Evolutionary conservation across 768 basidiomycete species (phyloP), one percentile per base, ranked within the genome.

Genomic region (Mycena indigotica): DNA sequence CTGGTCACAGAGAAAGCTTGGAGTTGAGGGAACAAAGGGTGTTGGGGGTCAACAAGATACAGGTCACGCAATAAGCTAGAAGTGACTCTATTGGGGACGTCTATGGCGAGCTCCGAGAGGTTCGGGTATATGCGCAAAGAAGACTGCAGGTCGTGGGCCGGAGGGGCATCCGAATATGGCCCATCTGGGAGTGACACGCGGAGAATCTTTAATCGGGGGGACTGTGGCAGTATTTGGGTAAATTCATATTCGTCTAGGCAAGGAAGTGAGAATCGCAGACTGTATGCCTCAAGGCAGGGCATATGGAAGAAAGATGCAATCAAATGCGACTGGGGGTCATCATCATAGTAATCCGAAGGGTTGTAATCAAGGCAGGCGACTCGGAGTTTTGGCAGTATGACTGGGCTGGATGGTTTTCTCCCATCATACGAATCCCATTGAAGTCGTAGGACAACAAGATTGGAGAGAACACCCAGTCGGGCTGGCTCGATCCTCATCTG

Each of bases 251-350:
- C n/a, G n/a, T n/a, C n/a, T n/a, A n/a, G n/a, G n/a, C n/a, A n/a
- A n/a, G n/a, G n/a, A n/a, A n/a, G n/a, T n/a, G n/a, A n/a, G n/a
- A n/a, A n/a, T n/a, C 16, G 17, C 40, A 13, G 2, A 53, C 50
- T 53, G 52, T 49, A 51, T 2, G 39, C 48, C n/a, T 61, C 28
- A 5, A 61, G 48, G 23, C 23, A 26, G 21, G 60, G 60, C 50
- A 56, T 56, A 4, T 57, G 52, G 19, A 61, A 44, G 17, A 30
- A 35, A 35, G 32, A 35, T 8, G 8, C 8, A 44, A 23, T 44
- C 41, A 44, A 16, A 44, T 8, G 16, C n/a, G n/a, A n/a, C n/a
- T n/a, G n/a, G n/a, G n/a, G n/a, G n/a, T n/a, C n/a, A n/a, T n/a
- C n/a, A n/a, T n/a, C n/a, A n/a, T n/a, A n/a, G n/a, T n/a, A n/a